Base-by-base conservation (phyloP, 495 filamentous ascomycete genomes). In the Hyaloscypha bicolor region DNA sequence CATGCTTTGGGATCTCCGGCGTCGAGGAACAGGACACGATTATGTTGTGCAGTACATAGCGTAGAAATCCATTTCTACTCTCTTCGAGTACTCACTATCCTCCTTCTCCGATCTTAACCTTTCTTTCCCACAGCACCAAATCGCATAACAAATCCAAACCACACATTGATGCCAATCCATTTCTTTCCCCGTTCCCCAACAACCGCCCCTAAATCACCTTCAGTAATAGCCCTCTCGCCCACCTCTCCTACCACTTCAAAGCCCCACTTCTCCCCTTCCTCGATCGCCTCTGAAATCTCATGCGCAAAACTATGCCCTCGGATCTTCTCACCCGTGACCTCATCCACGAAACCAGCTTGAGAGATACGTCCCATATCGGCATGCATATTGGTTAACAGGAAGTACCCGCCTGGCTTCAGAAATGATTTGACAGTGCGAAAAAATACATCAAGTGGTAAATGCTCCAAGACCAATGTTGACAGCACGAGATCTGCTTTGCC, bases 321-420 rank as follows among this genome's bases (percentile, higher is more conserved):
- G 16, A 92, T 80, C 77, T 92, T 92, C 55, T 78, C 76, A 33
- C 85, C 86, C 16, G 80, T 82, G 35, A 70, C 75, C 11, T 75
- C 73, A 72, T 87, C 87, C 59, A 89, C 81, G 72, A 92, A 92
- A 3, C 90, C 89, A 0, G 90, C 89, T 68, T 89, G 88, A 22
- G 83, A 85, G 9, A 84, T 79, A 55, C 69, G 64, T 4, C 89
- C 90, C 88, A 91, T 91, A 19, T 90, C 84, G 8, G 81, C 77
- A 71, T 92, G 90, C 90, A 92, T 92, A 73, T 91, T 92, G 4
- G 90, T 92, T 6, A 92, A 65, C 39, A 91, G 77, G 8, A 90
- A 71, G 68, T 84, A 79, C 6, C 84, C 87, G 0, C 85, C 85
- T 1, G 78, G 29, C 48, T 67, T 73, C 5, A 74, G 29, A 19